Conservation (phyloP, 176 grass and related monocot species). For the Lolium rigidum region DNA sequence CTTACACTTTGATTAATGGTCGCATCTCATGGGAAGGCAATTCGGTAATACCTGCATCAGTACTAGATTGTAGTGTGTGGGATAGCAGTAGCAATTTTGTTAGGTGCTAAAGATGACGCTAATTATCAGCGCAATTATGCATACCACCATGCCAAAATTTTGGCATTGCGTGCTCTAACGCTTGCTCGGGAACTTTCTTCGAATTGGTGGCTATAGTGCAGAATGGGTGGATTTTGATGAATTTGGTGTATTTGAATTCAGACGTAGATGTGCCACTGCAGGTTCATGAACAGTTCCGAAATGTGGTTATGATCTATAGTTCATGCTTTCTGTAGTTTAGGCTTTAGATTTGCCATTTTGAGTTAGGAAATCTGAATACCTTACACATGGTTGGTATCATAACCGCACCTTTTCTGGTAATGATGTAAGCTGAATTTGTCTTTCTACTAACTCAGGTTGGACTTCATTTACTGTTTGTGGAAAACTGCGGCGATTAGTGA, state of each 20-base stretch:
- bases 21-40: neutral
- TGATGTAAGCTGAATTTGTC: neutral
- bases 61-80: neutral
- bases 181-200: neutral
- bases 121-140: neutral
- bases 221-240: neutral
- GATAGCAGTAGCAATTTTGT: neutral
- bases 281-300: neutral
- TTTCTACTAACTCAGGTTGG: slow-evolving; percentile 71
- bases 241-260: neutral
- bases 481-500: slow-evolving; percentile 87
- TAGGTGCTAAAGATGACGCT: neutral
- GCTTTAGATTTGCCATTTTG: neutral
- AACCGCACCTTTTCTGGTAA: neutral
- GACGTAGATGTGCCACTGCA: neutral
- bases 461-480: slow-evolving; percentile 99
- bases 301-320: neutral
- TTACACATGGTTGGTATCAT: neutral
- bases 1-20: neutral
- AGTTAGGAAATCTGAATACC: neutral
- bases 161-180: neutral
- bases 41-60: neutral
- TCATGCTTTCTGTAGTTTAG: neutral
- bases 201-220: neutral
- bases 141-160: neutral